Base-by-base conservation (phyloP, 2,329 filamentous ascomycete species). In the Claviceps africana region DNA sequence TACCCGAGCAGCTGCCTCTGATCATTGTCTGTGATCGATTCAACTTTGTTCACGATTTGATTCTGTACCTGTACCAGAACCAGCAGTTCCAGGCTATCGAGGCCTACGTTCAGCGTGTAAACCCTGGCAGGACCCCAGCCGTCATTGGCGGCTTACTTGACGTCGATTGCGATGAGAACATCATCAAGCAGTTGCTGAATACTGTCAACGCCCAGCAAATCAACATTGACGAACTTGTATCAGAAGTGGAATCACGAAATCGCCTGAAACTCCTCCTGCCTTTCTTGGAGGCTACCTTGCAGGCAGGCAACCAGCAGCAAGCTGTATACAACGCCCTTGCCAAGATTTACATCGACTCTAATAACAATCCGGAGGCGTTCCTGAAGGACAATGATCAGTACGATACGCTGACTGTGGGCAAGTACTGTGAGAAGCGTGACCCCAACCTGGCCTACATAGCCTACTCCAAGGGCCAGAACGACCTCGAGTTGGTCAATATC, bases 1-100 rank as follows among this genome's bases (percentile, higher is more conserved):
- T 98, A 45, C 83, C 85, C 2, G 93, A 98, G 69, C 91, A 96
- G 72, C 78, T 98, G 44, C 93, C 93, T 44, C 75, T 98, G 51
- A 98, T 98, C 71, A 96, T 97, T 61, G 89, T 98, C 54, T 98
- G 94, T 71, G 93, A 98, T 66, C 88, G 91, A n/a, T 96, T 94
- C 79, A 95, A 97, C 74, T 95, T 98, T 64, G 88, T 97, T 43
- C 93, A 98, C 64, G 93, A 98, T 64, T 72, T 98, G 64, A 88
- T 98, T 45, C 79, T 98, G 22, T 96, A 93, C 71, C 81, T 98
- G 9, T 98, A 98, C 75, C 93, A 97, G 76, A 95, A 95, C 71
- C 91, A 98, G 70, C 91, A 97, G 65, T 98, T 96, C 79, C 89
- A 95, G 73, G 95, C 93, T 1, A 98, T 98, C 58, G 93, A 98